Percentiles rank a stretch among this genome's conserved stretches.
Conservation (phyloP, 2,329 filamentous ascomycete species). For the Zopfia rhizophila region DNA sequence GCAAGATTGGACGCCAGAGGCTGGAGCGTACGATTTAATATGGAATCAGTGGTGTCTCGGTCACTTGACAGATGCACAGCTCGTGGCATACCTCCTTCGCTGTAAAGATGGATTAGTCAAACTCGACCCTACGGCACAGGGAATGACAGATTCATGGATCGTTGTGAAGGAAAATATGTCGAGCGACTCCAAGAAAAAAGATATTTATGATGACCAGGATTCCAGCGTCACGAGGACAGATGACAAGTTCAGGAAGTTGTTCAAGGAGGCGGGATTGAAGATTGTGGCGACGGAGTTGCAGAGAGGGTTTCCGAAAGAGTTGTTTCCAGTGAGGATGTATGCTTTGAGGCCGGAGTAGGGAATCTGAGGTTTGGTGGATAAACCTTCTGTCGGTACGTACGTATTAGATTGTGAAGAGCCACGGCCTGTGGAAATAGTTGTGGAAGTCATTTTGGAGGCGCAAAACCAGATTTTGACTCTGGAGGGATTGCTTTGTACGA, state of each 20-base stretch:
- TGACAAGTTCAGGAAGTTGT: constrained; percentile 74
- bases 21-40: constrained; percentile 75
- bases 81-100: constrained; percentile 72
- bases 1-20: constrained; percentile 71
- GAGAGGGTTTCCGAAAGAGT: constrained; percentile 72
- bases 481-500: no score
- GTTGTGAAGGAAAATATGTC: constrained; percentile 85
- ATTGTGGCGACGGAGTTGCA: constrained; percentile 57
- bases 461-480: no score
- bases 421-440: no score
- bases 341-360: constrained; percentile 70
- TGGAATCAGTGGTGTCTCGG: constrained; percentile 94
- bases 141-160: constrained; percentile 61
- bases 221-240: constrained; percentile 83
- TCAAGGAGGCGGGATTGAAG: constrained; percentile 73
- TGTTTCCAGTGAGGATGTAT: constrained; percentile 82
- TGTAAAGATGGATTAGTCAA: constrained; percentile 64
- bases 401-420: no score
- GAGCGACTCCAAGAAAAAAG: constrained; percentile 62
- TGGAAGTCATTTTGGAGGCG: no score
- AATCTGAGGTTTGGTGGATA: no score
- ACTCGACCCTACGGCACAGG: constrained; percentile 15
- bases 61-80: constrained; percentile 78
- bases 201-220: constrained; percentile 80
- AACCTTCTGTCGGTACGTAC: no score